Percentiles rank a stretch among this genome's conserved stretches.
Conservation (phyloP, 768 basidiomycete species). For the Amanita fuliginea region DNA sequence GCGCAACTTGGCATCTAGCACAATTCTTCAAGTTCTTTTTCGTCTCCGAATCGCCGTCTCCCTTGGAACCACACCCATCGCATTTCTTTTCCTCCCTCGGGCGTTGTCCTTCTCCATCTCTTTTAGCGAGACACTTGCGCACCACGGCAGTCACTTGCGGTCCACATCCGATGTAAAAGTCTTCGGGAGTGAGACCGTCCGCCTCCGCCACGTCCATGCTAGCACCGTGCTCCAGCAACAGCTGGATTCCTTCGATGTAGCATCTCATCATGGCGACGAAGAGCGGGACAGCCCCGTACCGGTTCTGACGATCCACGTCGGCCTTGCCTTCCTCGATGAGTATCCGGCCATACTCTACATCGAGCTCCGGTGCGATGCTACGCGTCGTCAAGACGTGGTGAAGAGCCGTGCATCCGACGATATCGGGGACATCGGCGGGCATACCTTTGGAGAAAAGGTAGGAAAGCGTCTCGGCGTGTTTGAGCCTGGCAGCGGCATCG, state of each 20-base stretch:
- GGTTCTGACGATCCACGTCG: conserved; percentile 36
- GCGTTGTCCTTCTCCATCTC: conserved; percentile 26
- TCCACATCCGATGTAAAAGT: conserved; percentile 23
- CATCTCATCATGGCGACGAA: conserved; percentile 17
- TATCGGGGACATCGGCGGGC: conserved; percentile 29
- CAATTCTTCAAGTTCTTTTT: conserved; percentile 25
- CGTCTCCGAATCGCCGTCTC: too few relatives aligned
- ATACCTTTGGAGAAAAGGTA: conserved; percentile 31
- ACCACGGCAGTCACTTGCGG: conserved; percentile 33
- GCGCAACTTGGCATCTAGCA: conserved; percentile 28
- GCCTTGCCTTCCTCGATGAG: conserved; percentile 33
- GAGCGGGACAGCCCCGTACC: conserved; percentile 36
- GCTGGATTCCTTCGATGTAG: conserved; percentile 19
- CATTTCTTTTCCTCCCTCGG: conserved; percentile 36
- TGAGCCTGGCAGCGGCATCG: conserved; percentile 1
- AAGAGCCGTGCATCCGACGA: conserved; percentile 38
- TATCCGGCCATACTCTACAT: conserved; percentile 21
- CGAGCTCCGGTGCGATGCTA: conserved; percentile 19
- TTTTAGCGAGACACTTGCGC: conserved; percentile 34
- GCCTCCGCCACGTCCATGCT: conserved; percentile 28
- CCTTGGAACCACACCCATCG: conserved; percentile 17
- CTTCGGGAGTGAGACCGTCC: conserved; percentile 23
- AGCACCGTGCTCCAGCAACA: conserved; percentile 40
- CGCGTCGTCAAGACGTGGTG: conserved; percentile 20
- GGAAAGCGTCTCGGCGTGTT: conserved; percentile 24